Base-by-base conservation (phyloP, 139 green algal species). In the Picochlorum sp. region DNA sequence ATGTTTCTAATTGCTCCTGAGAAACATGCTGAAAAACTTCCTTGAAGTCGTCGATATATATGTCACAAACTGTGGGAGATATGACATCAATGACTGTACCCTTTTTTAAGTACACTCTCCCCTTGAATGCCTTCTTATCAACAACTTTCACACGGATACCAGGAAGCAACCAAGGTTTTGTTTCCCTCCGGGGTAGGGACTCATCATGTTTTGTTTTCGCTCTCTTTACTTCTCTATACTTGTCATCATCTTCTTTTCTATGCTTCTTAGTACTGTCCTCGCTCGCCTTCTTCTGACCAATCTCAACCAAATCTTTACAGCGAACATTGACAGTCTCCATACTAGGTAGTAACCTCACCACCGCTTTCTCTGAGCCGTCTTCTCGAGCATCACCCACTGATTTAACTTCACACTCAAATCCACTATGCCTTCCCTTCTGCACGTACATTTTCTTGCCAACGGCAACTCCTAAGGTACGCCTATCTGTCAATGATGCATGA, bases 41-140 rank as follows among this genome's bases (percentile, higher is more conserved):
- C 71, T 68, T 49, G 67, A 60, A 21, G 10, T 82, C 75, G 13
- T 91, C 84, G 37, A 94, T 30, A 9, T 51, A 34, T 54, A 94
- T 72, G 45, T 92, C 83, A 21, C 75, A 85, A 2, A 74, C 56
- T 10, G 24, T 65, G 2, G 81, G 77, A 21, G 75, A 69, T 28
- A 79, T 74, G 28, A 93, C 83, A 66, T 93, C 86, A 45, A 86
- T 47, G 54, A 93, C 60, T 2, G 44, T 68, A 1, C 75, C 86
- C 60, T 93, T 93, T 56, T 88, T 87, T 4, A 93, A 75, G 67
- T 93, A 93, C 10, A 87, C 60, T 60, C 59, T 65, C 1, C 86
- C 86, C 3, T 64, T 67, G 10, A 62, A 14, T 41, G 84, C 21
- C 13, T 61, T 50, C 75, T 90, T 88, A 73, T 93, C 86, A 16